Percentiles rank a stretch among this genome's conserved stretches.
Conservation (phyloP, 495 filamentous ascomycete genomes). For the Aspergillus taichungensis region DNA sequence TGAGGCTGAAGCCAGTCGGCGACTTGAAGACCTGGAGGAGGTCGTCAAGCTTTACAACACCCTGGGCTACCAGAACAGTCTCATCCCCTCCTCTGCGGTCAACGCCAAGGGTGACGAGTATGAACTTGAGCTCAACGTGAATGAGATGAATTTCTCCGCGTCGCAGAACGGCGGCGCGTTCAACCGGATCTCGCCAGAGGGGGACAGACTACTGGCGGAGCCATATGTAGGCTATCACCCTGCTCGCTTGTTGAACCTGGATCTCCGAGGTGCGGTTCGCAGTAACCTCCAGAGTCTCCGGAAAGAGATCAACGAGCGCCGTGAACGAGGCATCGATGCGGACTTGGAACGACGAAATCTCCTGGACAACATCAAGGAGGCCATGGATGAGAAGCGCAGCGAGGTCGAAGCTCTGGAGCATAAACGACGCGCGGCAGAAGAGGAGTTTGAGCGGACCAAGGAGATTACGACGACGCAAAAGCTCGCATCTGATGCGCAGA, state of each 20-base stretch:
- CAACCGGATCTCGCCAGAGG: constrained; percentile 39
- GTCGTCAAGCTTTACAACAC: constrained; percentile 85
- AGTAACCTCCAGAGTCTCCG: constrained; percentile 65
- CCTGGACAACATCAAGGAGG: constrained; percentile 86
- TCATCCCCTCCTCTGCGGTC: constrained; percentile 73
- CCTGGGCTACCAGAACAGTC: constrained; percentile 81
- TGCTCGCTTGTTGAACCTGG: constrained; percentile 74
- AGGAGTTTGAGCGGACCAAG: constrained; percentile 89
- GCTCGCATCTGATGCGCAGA: constrained; percentile 78
- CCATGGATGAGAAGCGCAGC: constrained; percentile 83
- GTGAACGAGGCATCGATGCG: constrained; percentile 70
- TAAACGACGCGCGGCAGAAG: constrained; percentile 70
- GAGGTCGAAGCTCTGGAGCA: constrained; percentile 92
- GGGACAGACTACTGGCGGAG: constrained; percentile 69
- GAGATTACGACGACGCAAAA: constrained; percentile 84
- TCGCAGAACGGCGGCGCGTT: constrained; percentile 58
- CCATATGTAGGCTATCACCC: constrained; percentile 80
- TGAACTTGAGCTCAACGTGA: constrained; percentile 70
- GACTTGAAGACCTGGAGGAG: constrained; percentile 82
- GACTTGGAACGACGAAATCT: constrained; percentile 88
- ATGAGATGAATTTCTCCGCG: constrained; percentile 64
- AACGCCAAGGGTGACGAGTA: constrained; percentile 80
- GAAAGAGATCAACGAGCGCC: constrained; percentile 80
- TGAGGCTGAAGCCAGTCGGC: constrained; percentile 70
- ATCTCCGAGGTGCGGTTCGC: constrained; percentile 74